Base-by-base conservation (phyloP, 2,329 filamentous ascomycete genomes). In the Fusarium nematophilum region DNA sequence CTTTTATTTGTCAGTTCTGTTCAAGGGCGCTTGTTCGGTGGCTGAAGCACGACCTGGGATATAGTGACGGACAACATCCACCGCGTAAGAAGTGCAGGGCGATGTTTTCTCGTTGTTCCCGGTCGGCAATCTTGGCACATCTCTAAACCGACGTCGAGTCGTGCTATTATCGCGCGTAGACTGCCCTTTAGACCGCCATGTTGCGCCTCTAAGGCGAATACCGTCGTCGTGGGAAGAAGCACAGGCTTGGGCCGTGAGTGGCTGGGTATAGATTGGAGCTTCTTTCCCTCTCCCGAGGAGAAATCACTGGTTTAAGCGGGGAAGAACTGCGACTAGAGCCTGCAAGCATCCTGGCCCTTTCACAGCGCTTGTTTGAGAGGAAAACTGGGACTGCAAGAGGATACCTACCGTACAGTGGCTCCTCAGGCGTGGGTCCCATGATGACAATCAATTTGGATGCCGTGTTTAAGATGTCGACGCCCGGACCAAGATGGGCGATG, bases 111-210 rank as follows among this genome's bases (percentile, higher is more conserved):
- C 17, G 11, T 21, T 42, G 50, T 45, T 53, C 40, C 17, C 29
- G 14, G 36, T n/a, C 33, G 49, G 39, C 14, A 26, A 56, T 54
- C 58, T 57, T 59, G 54, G 43, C 43, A 33, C 30, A 44, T 39
- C 42, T 46, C 48, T 59, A 62, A 53, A 59, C 18, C 39, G 21
- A 62, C 51, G 23, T 46, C 46, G 31, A 47, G 30, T 31, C 51
- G 51, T 54, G 50, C 40, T 25, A 34, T 29, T 10, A 8, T 27
- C 23, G 29, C 29, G 29, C n/a, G 34, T 44, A 33, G 13, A 36
- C 38, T n/a, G n/a, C n/a, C n/a, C n/a, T n/a, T n/a, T n/a, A n/a
- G n/a, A n/a, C n/a, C n/a, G n/a, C 25, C 14, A 42, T 21, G 29
- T 36, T 36, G 21, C 37, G 11, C 29, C 40, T 13, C 17, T 37